Base-by-base conservation (phyloP, 495 filamentous ascomycete genomes). In the Penicillium roqueforti region DNA sequence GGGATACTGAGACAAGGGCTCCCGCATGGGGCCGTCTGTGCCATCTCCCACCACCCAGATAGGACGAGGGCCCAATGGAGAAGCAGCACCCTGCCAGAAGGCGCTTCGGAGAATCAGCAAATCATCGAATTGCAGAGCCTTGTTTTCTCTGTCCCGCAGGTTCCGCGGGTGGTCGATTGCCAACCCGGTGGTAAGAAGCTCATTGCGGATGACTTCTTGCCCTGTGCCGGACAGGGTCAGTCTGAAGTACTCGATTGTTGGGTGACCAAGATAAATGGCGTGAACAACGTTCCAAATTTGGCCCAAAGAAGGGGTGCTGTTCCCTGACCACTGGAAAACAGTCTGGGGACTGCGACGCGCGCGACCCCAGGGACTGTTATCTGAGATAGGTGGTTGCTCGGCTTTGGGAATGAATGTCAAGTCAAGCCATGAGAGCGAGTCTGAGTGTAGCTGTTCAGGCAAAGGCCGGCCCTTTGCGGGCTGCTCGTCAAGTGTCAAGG, bases 61-160 rank as follows among this genome's bases (percentile, higher is more conserved):
- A 5, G 82, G 79, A 14, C 83, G 83, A 8, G 83, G 65, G 25
- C 84, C 84, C 23, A 83, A 73, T 25, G 84, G 84, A 1, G 82
- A 85, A 22, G 72, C 84, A 23, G 84, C 84, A 37, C 84, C 83
- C 58, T 87, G 84, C 83, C 84, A 87, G 72, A 87, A 87, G 10
- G 83, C 73, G 19, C 63, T 68, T 20, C 70, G 67, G 18, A 71
- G 58, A 34, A 73, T 46, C 36, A 73, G 34, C n/a, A 73, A 19
- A 9, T 69, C 66, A 16, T 68, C 54, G 18, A 61, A 37, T 38
- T 59, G 39, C 7, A 54, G 58, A 29, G 58, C 32, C 9, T 62
- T 55, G 53, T 32, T 38, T 19, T 62, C 54, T 62, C 56, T 53
- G 32, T 51, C 57, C 51, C 57, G 51, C 53, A 66, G 54, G 56